Evolutionary conservation across 176 grass and related monocot genomes (phyloP).

Genomic region (Hordeum marinum): DNA sequence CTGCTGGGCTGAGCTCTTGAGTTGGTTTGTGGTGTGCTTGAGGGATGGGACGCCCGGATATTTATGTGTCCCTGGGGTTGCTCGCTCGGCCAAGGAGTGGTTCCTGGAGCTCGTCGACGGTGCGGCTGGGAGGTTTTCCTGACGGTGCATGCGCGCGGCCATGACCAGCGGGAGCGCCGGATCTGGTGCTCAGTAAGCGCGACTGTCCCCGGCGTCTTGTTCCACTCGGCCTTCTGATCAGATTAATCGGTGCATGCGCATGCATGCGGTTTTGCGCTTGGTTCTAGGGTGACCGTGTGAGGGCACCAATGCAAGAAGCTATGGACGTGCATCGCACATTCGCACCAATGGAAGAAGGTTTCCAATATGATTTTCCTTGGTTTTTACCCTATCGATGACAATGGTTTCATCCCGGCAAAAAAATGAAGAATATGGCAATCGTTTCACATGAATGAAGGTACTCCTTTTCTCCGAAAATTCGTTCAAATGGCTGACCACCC

Average conservation of each 20-base stretch:
- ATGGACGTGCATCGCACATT: no score
- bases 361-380: no score
- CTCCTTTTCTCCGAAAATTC: no score
- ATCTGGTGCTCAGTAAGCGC: neutral
- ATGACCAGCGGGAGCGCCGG: neutral
- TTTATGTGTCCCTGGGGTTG: neutral
- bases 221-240: no score
- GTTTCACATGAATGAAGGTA: no score
- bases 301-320: no score
- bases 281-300: no score
- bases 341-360: no score
- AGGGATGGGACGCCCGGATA: neutral
- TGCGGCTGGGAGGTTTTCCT: constrained; percentile 31
- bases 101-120: neutral
- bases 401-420: no score
- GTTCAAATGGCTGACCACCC: no score
- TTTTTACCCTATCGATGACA: no score
- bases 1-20: neutral
- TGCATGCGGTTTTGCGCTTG: neutral
- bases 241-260: neutral
- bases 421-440: no score
- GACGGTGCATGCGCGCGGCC: neutral
- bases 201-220: neutral
- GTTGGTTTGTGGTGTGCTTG: neutral
- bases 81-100: neutral